Conservation (phyloP, 352 stramenopile genomes). For the Globisporangium ultimum region DNA sequence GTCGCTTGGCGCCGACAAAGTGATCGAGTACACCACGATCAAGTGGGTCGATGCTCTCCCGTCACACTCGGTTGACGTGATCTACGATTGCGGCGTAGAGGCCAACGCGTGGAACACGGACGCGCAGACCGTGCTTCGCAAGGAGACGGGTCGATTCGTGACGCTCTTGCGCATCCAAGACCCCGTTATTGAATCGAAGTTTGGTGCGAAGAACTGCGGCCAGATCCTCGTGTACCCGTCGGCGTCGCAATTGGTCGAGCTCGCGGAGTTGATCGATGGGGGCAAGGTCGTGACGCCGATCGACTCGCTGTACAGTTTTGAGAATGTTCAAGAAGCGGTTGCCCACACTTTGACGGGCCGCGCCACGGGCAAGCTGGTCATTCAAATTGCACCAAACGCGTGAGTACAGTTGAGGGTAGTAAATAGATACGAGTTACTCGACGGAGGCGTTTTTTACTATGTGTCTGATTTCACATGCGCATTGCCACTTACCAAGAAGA, state of each 20-base stretch:
- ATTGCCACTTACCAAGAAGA: too few relatives aligned
- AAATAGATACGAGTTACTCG: too few relatives aligned
- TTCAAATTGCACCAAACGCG: background rate
- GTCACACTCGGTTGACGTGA: constrained; percentile 25
- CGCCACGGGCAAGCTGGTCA: constrained; percentile 8
- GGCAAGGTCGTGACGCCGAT: background rate
- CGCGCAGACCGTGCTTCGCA: constrained; percentile 27
- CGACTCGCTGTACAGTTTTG: constrained; percentile 7
- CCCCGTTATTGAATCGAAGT: constrained; percentile 29
- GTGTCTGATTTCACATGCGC: too few relatives aligned
- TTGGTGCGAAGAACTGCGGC: constrained; percentile 25
- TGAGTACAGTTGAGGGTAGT: too few relatives aligned
- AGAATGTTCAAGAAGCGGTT: constrained; percentile 1
- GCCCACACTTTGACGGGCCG: background rate
- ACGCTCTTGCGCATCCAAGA: constrained; percentile 23
- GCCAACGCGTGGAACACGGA: constrained; percentile 25
- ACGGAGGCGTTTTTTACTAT: too few relatives aligned
- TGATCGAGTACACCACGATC: constrained; percentile 61
- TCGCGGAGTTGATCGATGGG: background rate
- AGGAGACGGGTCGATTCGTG: constrained; percentile 25
- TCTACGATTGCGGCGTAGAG: constrained; percentile 31
- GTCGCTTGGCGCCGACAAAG: constrained; percentile 35
- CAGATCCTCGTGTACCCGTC: constrained; percentile 1
- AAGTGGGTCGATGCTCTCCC: constrained; percentile 26
- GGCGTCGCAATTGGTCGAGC: background rate